Percentiles rank a stretch among this genome's conserved stretches.
Evolutionary conservation across 192 early-diverging fungal species (phyloP).

Genomic region (Backusella liffmaniae): DNA sequence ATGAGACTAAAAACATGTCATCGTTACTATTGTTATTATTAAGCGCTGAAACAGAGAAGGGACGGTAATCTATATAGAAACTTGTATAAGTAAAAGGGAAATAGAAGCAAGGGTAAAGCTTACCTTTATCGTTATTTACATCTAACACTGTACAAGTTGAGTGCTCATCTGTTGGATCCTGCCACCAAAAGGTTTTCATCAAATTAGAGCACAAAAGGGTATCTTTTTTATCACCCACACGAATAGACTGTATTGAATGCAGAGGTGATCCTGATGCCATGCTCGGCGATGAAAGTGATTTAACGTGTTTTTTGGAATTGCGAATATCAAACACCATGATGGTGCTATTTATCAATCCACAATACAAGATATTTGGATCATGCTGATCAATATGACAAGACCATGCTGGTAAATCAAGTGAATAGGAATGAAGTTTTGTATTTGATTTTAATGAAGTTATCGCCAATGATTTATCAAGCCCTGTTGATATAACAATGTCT

Average conservation of each 20-base stretch:
- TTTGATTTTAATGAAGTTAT: slow-evolving; percentile 25
- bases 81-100: background rate
- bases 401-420: slow-evolving; percentile 17
- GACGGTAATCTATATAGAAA: background rate
- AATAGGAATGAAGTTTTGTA: slow-evolving; percentile 18
- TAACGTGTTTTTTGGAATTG: slow-evolving; percentile 15
- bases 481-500: slow-evolving; percentile 9
- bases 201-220: slow-evolving; percentile 10
- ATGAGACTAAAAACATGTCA: background rate
- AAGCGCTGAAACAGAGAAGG: background rate
- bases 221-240: background rate
- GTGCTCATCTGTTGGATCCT: background rate
- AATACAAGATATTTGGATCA: slow-evolving; percentile 23
- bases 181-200: background rate
- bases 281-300: background rate
- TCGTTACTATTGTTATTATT: background rate
- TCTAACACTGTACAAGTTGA: background rate
- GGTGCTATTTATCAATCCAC: slow-evolving; percentile 21
- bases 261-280: background rate
- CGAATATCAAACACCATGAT: slow-evolving; percentile 23
- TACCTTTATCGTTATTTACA: background rate
- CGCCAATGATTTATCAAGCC: slow-evolving; percentile 19
- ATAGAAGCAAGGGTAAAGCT: background rate
- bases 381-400: slow-evolving; percentile 16
- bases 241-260: background rate